Percentiles rank a stretch among this genome's conserved stretches.
Conservation (phyloP, 345 rosid species). For the Clausena lansium region DNA sequence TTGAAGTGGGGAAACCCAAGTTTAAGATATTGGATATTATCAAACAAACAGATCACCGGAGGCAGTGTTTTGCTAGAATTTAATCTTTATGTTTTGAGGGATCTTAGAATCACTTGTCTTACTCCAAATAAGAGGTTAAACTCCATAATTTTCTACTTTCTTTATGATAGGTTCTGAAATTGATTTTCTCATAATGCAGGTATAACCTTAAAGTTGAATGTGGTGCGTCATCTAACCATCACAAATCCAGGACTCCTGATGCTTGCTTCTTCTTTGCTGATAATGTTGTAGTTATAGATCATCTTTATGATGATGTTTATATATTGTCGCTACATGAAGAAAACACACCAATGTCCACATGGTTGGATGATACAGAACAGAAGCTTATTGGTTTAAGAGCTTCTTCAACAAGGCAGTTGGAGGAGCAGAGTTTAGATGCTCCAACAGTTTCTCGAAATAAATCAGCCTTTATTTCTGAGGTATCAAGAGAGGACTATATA, state of each 20-base stretch:
- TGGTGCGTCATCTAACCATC: constrained; percentile 58
- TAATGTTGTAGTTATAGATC: constrained; percentile 72
- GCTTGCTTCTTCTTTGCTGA: constrained; percentile 93
- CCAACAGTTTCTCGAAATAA: constrained; percentile 21
- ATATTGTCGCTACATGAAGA: constrained; percentile 60
- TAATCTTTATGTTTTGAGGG: background rate
- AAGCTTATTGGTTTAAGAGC: constrained; percentile 49
- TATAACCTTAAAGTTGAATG: constrained; percentile 93
- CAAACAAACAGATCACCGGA: background rate
- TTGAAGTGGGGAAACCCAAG: background rate
- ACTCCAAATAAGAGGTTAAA: background rate
- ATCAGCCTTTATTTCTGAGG: constrained; percentile 55
- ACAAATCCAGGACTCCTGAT: constrained; percentile 85
- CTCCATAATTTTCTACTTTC: background rate
- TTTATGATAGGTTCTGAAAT: background rate
- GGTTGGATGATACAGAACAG: constrained; percentile 67
- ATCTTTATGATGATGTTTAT: constrained; percentile 64
- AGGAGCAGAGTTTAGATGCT: constrained; percentile 28
- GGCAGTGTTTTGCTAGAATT: background rate
- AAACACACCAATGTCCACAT: constrained; percentile 30
- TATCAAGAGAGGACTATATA: constrained; percentile 63
- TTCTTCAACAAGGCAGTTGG: constrained; percentile 26
- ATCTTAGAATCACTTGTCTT: background rate
- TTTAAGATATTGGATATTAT: background rate
- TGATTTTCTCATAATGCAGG: constrained; percentile 38